Base-by-base conservation (phyloP, 805 yeast genomes). In the Cyberlindnera petersonii region DNA sequence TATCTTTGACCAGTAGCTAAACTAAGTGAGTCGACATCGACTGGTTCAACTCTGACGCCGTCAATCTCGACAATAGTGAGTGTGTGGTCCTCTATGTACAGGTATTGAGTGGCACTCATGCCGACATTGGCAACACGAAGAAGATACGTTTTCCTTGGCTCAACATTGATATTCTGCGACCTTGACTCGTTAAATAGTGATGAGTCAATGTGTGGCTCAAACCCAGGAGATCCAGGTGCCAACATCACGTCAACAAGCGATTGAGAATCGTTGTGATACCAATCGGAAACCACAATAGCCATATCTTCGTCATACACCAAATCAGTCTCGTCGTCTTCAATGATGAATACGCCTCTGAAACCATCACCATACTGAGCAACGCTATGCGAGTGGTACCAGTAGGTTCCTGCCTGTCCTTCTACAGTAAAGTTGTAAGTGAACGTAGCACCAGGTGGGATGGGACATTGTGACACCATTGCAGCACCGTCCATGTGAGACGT, bases 401-500 rank as follows among this genome's bases (percentile, higher is more conserved):
- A 69, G 1, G 78, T 67, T 0, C 82, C 82, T 21, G 60, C 53
- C 39, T 71, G 75, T 33, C 58, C 58, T 4, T 33, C 42, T 6
- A 63, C 54, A 14, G 63, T 63, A 50, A 75, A 74, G 29, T 58
- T 50, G 46, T 75, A 72, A 1, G 62, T 56, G 52, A 65, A 73
- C 3, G 57, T 40, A 7, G 52, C 57, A 1, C 74, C 75, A 9
- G 70, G 65, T 6, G 55, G 55, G n/a, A 75, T 69, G 2, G 75
- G 50, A 20, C 50, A 47, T 65, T 91, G 97, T 24, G 86, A 77
- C 32, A 91, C 71, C 75, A 76, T 69, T 53, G 83, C 84, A 13
- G 96, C 94, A 43, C 98, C 98, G 62, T 91, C 98, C 91, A 84
- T 83, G 57, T 73, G 80, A 52, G 60, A 69, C 13, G 89, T 64